Conservation (phyloP, 768 basidiomycete species). For the Suillus variegatus region DNA sequence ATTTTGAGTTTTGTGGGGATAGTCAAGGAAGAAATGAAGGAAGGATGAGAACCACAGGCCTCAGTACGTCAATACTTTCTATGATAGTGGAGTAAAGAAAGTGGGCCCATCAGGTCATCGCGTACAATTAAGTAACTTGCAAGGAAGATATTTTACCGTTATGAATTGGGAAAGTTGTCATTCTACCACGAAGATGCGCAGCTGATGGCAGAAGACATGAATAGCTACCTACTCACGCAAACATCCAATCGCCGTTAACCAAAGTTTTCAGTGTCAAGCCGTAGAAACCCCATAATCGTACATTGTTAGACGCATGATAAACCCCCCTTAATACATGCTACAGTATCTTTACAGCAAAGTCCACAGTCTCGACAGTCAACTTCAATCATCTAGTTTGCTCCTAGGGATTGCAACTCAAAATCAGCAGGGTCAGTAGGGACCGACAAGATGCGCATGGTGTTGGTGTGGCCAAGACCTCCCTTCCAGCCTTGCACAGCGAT, state of each 20-base stretch:
- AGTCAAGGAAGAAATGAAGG: slow-evolving; percentile 4
- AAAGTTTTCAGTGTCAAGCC: no score
- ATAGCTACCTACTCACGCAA: no score
- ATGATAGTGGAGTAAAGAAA: slow-evolving; percentile 5
- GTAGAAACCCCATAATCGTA: not conserved
- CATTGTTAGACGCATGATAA: not conserved
- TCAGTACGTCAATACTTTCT: not conserved
- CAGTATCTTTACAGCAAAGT: slow-evolving; percentile 5
- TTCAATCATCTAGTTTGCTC: slow-evolving; percentile 20
- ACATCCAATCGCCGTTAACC: not conserved
- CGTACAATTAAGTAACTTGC: slow-evolving; percentile 1
- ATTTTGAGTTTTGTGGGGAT: not conserved
- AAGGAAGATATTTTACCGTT: slow-evolving; percentile 4
- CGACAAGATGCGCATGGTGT: slow-evolving; percentile 81
- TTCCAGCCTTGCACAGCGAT: slow-evolving; percentile 99
- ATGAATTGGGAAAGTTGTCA: not conserved
- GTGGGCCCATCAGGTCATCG: slow-evolving; percentile 2
- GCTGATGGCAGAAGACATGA: not conserved
- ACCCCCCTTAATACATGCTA: not conserved
- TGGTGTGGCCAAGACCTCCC: slow-evolving; percentile 94
- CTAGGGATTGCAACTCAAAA: slow-evolving; percentile 68
- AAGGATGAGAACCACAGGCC: slow-evolving; percentile 4
- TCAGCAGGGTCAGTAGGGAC: slow-evolving; percentile 84
- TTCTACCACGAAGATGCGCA: slow-evolving; percentile 3
- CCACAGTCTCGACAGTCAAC: not conserved